Percentiles rank a stretch among this genome's conserved stretches.
phyloP scores from a whole-genome alignment of 345 rosid species.

The Tarenaya hassleriana region DNA sequence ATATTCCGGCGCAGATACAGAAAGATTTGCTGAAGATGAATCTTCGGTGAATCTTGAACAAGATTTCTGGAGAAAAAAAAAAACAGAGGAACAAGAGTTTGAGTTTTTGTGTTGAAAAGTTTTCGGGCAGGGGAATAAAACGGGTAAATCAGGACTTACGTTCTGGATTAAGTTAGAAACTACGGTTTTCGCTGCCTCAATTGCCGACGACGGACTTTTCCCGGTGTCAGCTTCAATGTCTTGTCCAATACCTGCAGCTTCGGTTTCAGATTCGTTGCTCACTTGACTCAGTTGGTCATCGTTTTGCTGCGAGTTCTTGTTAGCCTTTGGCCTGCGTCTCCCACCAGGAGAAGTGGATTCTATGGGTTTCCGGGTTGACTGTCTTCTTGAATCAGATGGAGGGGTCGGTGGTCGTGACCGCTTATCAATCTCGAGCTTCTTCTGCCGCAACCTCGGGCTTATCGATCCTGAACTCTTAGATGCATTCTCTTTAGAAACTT shows the following conservation, averaged over 20 bases:
- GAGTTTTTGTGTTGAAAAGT: background rate
- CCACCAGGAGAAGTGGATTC: slow-evolving; percentile 61
- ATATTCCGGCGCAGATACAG: slow-evolving; percentile 48
- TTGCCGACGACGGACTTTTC: slow-evolving; percentile 34
- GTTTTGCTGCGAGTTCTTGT: slow-evolving; percentile 33
- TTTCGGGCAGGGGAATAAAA: slow-evolving; percentile 10
- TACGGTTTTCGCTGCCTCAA: slow-evolving; percentile 30
- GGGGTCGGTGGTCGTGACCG: slow-evolving; percentile 82
- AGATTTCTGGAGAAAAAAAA: slow-evolving; percentile 39
- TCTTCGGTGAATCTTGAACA: slow-evolving; percentile 43
- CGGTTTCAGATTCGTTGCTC: slow-evolving; percentile 60
- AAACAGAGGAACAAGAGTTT: slow-evolving; percentile 9
- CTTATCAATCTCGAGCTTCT: slow-evolving; percentile 60
- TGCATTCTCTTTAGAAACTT: slow-evolving; percentile 40
- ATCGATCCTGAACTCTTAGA: slow-evolving; percentile 55
- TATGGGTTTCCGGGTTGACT: slow-evolving; percentile 29
- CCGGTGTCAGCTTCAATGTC: slow-evolving; percentile 29
- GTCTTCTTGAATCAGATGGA: slow-evolving; percentile 63
- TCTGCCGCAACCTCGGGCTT: slow-evolving; percentile 80
- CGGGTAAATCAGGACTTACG: slow-evolving; percentile 32
- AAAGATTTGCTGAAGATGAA: slow-evolving; percentile 37
- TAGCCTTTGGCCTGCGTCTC: slow-evolving; percentile 42
- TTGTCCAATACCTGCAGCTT: slow-evolving; percentile 26
- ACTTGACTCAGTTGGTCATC: slow-evolving; percentile 75
- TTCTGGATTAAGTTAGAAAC: slow-evolving; percentile 42